A percentile compares a stretch with the other conserved stretches of the same genome.
Conservation (phyloP, 495 filamentous ascomycete genomes). For the Pseudevernia furfuracea region DNA sequence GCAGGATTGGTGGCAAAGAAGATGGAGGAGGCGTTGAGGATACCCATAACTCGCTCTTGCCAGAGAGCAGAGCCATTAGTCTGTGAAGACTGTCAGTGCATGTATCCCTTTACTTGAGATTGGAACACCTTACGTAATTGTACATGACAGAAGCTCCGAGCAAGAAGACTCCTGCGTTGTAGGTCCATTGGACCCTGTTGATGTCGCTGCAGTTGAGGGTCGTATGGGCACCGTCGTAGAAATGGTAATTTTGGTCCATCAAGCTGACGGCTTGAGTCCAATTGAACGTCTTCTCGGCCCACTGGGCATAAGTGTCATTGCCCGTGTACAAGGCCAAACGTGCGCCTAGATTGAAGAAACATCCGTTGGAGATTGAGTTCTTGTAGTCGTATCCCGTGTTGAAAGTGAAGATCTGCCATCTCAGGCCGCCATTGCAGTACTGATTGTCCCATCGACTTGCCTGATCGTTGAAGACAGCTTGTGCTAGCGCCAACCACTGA, state of each 20-base stretch:
- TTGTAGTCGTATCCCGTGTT: conserved; percentile 79
- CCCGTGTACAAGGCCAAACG: conserved; percentile 68
- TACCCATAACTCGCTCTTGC: conserved; percentile 49
- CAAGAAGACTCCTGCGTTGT: conserved; percentile 57
- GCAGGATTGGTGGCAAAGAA: conserved; percentile 49
- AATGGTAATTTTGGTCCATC: conserved; percentile 50
- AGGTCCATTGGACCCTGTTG: conserved; percentile 53
- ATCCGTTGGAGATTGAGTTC: conserved; percentile 71
- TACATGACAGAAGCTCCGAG: conserved; percentile 67
- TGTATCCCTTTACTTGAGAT: neutral
- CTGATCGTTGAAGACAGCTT: conserved; percentile 74
- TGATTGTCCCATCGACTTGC: conserved; percentile 60
- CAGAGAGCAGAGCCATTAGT: conserved; percentile 51
- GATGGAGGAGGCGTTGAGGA: conserved; percentile 50
- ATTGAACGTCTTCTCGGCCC: conserved; percentile 66
- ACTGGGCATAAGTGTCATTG: conserved; percentile 70
- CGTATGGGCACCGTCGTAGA: conserved; percentile 59
- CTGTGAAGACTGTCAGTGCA: conserved; percentile 29
- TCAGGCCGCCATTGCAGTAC: conserved; percentile 61
- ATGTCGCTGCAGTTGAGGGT: conserved; percentile 45
- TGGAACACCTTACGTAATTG: conserved; percentile 46
- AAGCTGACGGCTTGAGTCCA: conserved; percentile 60
- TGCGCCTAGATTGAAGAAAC: conserved; percentile 73
- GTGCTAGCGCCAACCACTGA: conserved; percentile 72
- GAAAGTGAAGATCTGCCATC: conserved; percentile 78